These are phyloP conservation scores for Astragalus membranaceus DNA, from an alignment of 306 rosid species.

Conservation along the genomic window DNA sequence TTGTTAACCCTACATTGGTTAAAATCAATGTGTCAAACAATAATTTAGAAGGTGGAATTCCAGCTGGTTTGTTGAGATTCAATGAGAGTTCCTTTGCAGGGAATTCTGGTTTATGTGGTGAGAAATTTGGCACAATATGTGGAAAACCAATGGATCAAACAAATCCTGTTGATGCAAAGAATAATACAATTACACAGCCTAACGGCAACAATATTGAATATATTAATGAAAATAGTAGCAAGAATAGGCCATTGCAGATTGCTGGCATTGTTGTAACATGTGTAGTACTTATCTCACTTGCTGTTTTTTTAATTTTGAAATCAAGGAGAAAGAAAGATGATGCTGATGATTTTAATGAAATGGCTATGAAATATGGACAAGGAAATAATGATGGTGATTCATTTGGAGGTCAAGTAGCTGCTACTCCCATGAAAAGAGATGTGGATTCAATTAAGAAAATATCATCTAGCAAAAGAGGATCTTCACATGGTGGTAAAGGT, in stretches of 20 bases:
- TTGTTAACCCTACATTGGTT: constrained; percentile 21
- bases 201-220: not conserved
- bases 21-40: constrained; percentile 51
- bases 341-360: not conserved
- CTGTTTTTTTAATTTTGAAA: constrained; percentile 11
- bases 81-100: constrained; percentile 32
- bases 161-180: not conserved
- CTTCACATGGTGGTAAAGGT: not conserved
- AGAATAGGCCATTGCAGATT: constrained; percentile 9
- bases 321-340: constrained; percentile 19
- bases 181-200: not conserved
- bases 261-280: constrained; percentile 13
- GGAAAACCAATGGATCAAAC: not conserved
- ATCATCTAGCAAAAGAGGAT: constrained; percentile 12
- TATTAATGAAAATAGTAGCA: not conserved
- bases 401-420: constrained; percentile 42
- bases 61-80: constrained; percentile 36
- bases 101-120: constrained; percentile 53
- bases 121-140: constrained; percentile 28
- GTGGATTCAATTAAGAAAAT: not conserved
- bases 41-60: constrained; percentile 64
- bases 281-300: constrained; percentile 23
- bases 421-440: constrained; percentile 30
- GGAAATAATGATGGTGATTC: not conserved
- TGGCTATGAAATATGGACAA: not conserved